A percentile compares a stretch with the other conserved stretches of the same genome.
These are phyloP conservation scores for Babesia bovis DNA, from an alignment of 169 alveolate species.

Conservation along the genomic window DNA sequence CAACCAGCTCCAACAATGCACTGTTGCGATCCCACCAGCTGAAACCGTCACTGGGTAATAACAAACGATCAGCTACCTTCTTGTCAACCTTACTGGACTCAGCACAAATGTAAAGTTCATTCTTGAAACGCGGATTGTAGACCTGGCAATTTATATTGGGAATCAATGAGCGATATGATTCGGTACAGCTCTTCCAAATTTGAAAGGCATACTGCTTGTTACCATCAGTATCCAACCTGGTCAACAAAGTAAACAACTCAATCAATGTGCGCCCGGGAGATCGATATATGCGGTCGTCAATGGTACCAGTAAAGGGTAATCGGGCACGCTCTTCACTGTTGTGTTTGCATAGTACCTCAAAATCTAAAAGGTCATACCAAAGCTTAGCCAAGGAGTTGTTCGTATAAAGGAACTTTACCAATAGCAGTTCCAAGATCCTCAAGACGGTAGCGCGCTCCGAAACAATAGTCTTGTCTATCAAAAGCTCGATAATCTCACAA, in stretches of 20 bases:
- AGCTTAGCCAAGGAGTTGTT: constrained; percentile 27
- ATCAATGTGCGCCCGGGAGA: constrained; percentile 48
- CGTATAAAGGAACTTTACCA: constrained; percentile 10
- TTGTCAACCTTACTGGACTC: constrained; percentile 18
- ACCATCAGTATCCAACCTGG: constrained; percentile 3
- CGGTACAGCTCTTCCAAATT: constrained; percentile 48
- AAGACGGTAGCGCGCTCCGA: background rate
- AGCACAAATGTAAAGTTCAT: background rate
- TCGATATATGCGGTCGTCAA: constrained; percentile 35
- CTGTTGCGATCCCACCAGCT: constrained; percentile 67
- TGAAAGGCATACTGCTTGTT: constrained; percentile 15
- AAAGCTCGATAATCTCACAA: background rate
- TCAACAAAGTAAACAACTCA: constrained; percentile 25
- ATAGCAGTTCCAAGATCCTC: constrained; percentile 12
- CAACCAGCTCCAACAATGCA: constrained; percentile 55
- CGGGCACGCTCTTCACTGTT: constrained; percentile 38
- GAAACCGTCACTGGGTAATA: constrained; percentile 47
- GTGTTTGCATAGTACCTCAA: constrained; percentile 47
- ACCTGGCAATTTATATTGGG: constrained; percentile 41
- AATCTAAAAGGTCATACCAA: constrained; percentile 52
- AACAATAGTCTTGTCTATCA: background rate
- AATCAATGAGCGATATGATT: constrained; percentile 46
- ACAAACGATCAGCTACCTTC: constrained; percentile 19
- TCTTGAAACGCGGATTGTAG: constrained; percentile 26
- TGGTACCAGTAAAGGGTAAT: constrained; percentile 7